Evolutionary conservation across 768 basidiomycete genomes (phyloP), one percentile per base, ranked within the genome.

Genomic region (Mycena rebaudengoi): DNA sequence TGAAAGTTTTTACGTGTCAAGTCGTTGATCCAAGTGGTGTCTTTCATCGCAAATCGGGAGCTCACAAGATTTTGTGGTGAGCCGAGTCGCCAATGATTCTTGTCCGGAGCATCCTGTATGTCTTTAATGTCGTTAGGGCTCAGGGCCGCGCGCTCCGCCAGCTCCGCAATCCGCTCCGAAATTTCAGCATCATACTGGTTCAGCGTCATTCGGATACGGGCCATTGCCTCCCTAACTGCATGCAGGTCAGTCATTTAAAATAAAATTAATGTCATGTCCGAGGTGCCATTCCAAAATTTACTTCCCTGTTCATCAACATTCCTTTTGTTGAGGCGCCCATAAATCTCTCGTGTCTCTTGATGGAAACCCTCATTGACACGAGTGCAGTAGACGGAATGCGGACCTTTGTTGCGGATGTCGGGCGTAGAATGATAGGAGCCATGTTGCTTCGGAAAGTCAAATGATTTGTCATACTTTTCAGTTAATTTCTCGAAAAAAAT

Each of bases 181-280:
- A 49, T 21, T 14, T 54, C 62, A 0, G 21, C 23, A 28, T 70
- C 65, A 39, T 60, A 44, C 13, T 37, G 49, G 14, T 69, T 35
- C 3, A 70, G 40, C 13, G 59, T 48, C 46, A 69, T 63, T 18
- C 55, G 67, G 11, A 70, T 67, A 5, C 18, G 32, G 28, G 67
- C 70, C 45, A 69, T 64, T 2, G 49, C 65, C 28, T 66, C 65
- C 48, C 43, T 55, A 32, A 28, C 53, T 13, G 52, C 49, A 18
- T 66, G 60, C 18, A 66, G 21, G 5, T 21, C 23, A 2, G 55
- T 23, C 35, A 57, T 25, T 23, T 26, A 41, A n/a, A n/a, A n/a
- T n/a, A n/a, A n/a, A n/a, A n/a, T n/a, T n/a, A n/a, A n/a, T n/a
- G n/a, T n/a, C n/a, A n/a, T n/a, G n/a, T 20, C 43, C 8, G n/a